Conservation (phyloP, 23 red algal genomes). For the Chondrus crispus region DNA sequence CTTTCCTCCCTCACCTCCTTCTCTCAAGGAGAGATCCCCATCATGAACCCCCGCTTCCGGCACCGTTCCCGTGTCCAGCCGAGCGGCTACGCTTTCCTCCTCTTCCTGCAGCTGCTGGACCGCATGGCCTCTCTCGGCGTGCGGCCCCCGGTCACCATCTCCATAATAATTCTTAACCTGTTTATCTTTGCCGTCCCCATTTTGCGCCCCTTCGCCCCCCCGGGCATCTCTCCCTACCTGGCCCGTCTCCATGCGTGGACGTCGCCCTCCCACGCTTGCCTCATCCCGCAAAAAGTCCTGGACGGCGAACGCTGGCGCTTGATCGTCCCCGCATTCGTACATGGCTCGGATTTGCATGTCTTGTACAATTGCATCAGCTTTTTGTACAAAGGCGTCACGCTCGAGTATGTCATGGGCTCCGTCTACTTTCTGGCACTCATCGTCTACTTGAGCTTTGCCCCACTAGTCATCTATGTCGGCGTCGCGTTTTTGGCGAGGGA, state of each 20-base stretch:
- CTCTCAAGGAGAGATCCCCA: too few species aligned
- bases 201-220: slow-evolving; percentile 1
- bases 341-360: slow-evolving; percentile 41
- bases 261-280: background rate
- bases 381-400: slow-evolving; percentile 46
- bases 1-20: too few species aligned
- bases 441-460: slow-evolving; percentile 12
- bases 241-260: background rate
- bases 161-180: slow-evolving; percentile 30
- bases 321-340: slow-evolving; percentile 17
- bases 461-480: slow-evolving; percentile 41
- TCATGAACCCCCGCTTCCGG: too few species aligned
- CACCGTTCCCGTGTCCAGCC: too few species aligned
- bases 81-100: background rate
- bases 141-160: slow-evolving; percentile 42
- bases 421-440: slow-evolving; percentile 40
- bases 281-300: slow-evolving; percentile 22
- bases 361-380: slow-evolving; percentile 34
- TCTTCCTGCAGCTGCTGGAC: slow-evolving; percentile 49
- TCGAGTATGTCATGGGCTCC: slow-evolving; percentile 30
- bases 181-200: slow-evolving; percentile 25
- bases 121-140: background rate
- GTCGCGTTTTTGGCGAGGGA: slow-evolving; percentile 23
- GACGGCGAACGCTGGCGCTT: slow-evolving; percentile 21
- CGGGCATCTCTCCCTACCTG: background rate